Base-by-base conservation (phyloP, 2,329 filamentous ascomycete genomes). In the Calonectria pseudoreteaudii region DNA sequence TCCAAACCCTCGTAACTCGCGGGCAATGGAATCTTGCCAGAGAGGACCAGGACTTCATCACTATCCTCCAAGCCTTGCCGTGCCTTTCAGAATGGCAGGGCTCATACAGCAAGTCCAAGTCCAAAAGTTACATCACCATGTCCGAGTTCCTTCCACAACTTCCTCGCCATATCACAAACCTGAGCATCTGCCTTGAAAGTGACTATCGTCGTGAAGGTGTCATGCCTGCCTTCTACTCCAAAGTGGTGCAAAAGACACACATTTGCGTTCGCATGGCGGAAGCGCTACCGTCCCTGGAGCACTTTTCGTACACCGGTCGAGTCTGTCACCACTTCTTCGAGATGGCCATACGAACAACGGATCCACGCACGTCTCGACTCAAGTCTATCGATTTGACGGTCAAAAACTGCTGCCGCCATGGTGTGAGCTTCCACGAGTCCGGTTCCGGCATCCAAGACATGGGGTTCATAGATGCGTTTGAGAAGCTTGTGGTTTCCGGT, bases 1-100 rank as follows among this genome's bases (percentile, higher is more conserved):
- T 95, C 38, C 89, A 89, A 68, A 94, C 93, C 0, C 87, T 95
- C 26, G 90, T 95, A 53, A 93, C 93, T 83, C 92, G 93, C 78
- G 93, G 93, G 9, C 93, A 94, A 77, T 95, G 93, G 93, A 95
- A 95, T 80, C 87, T 95, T 34, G 93, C 94, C 82, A 88, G 93
- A 60, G 86, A 89, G 20, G 85, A 90, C 53, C 85, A 86, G 23
- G 93, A 95, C 82, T 95, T 94, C 83, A 84, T 87, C 70, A 88
- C 87, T 66, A 88, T 95, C 65, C 87, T 91, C 26, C 83, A 85
- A 16, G 93, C 93, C 7, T 82, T 95, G 53, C 94, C 94, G 1
- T 92, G 90, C 74, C 84, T 95, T n/a, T 84, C 85, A 66, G 90
- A 91, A 77, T 92, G 90, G 90, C 89, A 91, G 73, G 89, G 88